Conservation (phyloP, 805 yeast genomes). For the Grigorovia humatica region DNA sequence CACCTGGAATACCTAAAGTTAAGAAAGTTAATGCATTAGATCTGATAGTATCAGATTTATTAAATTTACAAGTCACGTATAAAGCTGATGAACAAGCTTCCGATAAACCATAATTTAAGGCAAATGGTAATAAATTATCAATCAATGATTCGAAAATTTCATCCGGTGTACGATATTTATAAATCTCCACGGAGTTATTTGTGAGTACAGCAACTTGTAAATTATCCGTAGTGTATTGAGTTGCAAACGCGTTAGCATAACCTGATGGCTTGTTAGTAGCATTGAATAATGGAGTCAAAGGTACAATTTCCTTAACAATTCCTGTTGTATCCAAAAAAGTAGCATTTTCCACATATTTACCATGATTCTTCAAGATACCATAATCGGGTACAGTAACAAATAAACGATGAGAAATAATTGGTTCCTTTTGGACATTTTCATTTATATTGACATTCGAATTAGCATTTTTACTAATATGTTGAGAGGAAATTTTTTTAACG, state of each 20-base stretch:
- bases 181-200: slow-evolving; percentile 63
- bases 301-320: slow-evolving; percentile 61
- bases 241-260: slow-evolving; percentile 75
- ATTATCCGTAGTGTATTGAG: slow-evolving; percentile 63
- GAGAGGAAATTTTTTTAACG: slow-evolving; percentile 27
- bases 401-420: slow-evolving; percentile 32
- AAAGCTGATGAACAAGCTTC: slow-evolving; percentile 88
- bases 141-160: slow-evolving; percentile 60
- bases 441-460: not conserved
- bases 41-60: slow-evolving; percentile 42
- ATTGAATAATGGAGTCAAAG: slow-evolving; percentile 57
- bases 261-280: slow-evolving; percentile 72
- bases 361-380: slow-evolving; percentile 67
- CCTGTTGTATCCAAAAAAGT: slow-evolving; percentile 57
- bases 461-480: slow-evolving; percentile 14
- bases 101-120: slow-evolving; percentile 69
- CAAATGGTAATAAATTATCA: slow-evolving; percentile 60
- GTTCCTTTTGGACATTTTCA: not conserved
- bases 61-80: slow-evolving; percentile 68
- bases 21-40: slow-evolving; percentile 36
- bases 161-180: slow-evolving; percentile 72
- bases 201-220: slow-evolving; percentile 77
- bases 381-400: slow-evolving; percentile 78
- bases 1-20: slow-evolving; percentile 34
- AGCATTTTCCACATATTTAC: slow-evolving; percentile 69